A percentile compares a stretch with the other conserved stretches of the same genome.
Conservation (phyloP, 169 alveolate genomes). For the Plasmodium relictum region DNA sequence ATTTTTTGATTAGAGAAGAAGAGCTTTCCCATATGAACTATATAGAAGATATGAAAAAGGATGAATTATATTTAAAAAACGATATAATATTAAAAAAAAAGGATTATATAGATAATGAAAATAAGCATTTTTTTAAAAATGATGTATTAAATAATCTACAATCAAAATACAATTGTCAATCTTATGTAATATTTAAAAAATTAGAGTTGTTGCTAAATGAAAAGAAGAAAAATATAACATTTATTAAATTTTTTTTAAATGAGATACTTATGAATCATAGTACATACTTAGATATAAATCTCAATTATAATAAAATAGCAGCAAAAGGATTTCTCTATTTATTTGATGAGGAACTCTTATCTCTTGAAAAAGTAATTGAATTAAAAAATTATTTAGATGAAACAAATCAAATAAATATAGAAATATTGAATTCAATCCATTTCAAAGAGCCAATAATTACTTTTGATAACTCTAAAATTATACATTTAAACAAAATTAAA, state of each 20-base stretch:
- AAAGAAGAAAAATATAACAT: conserved; percentile 8
- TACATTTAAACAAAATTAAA: conserved; percentile 18
- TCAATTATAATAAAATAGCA: conserved; percentile 44
- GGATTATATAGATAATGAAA: background rate
- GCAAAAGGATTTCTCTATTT: conserved; percentile 58
- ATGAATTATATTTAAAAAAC: background rate
- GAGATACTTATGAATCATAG: conserved; percentile 49
- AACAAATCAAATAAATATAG: background rate
- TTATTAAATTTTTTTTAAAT: conserved; percentile 34
- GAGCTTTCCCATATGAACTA: conserved; percentile 12
- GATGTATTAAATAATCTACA: conserved; percentile 26
- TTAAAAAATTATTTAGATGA: conserved; percentile 11
- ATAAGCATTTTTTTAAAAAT: background rate
- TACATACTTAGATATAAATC: conserved; percentile 51
- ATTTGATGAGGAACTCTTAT: conserved; percentile 52
- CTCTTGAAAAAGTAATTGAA: conserved; percentile 16
- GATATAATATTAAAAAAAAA: background rate
- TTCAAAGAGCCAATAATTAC: conserved; percentile 65
- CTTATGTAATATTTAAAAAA: conserved; percentile 52
- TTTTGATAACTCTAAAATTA: conserved; percentile 55
- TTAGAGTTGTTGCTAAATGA: conserved; percentile 34
- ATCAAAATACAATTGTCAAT: conserved; percentile 27
- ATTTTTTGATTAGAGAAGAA: conserved; percentile 60
- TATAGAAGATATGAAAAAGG: background rate
- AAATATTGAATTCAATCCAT: conserved; percentile 10